phyloP scores from a whole-genome alignment of 257 asterid genomes.

The Solanum phureja region DNA sequence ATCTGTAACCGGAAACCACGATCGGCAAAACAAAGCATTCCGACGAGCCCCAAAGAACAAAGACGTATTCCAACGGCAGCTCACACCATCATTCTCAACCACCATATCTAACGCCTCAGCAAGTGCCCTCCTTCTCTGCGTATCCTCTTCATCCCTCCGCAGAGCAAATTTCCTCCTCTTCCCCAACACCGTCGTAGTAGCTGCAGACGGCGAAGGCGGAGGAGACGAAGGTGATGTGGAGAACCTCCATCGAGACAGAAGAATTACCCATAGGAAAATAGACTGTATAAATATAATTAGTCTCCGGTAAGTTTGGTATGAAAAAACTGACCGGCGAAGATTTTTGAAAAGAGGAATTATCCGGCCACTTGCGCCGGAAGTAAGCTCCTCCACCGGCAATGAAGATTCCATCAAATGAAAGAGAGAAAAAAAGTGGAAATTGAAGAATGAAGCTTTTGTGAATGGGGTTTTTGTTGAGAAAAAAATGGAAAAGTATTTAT shows the following conservation, averaged over 20 bases:
- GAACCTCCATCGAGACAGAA: constrained; percentile 52
- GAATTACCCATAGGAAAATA: constrained; percentile 63
- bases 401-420: constrained; percentile 32
- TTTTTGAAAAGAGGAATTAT: constrained; percentile 75
- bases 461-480: neutral
- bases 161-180: constrained; percentile 45
- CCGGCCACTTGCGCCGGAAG: constrained; percentile 98
- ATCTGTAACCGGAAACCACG: constrained; percentile 79
- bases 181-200: constrained; percentile 14
- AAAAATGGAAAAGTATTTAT: neutral
- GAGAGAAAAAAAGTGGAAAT: neutral
- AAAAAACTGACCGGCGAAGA: constrained; percentile 50
- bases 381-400: constrained; percentile 75
- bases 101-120: constrained; percentile 82
- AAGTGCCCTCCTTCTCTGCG: constrained; percentile 79
- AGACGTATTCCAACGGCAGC: constrained; percentile 60
- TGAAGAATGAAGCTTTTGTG: neutral
- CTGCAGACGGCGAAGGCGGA: constrained; percentile 42
- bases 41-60: constrained; percentile 61
- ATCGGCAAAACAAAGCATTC: constrained; percentile 87
- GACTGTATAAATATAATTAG: constrained; percentile 41
- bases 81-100: constrained; percentile 7
- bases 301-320: constrained; percentile 37
- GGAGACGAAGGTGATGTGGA: constrained; percentile 32
- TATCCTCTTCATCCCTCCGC: constrained; percentile 90